Percentiles rank a stretch among this genome's conserved stretches.
Conservation (phyloP, 495 filamentous ascomycete genomes). For the Aspergillus wentii region DNA sequence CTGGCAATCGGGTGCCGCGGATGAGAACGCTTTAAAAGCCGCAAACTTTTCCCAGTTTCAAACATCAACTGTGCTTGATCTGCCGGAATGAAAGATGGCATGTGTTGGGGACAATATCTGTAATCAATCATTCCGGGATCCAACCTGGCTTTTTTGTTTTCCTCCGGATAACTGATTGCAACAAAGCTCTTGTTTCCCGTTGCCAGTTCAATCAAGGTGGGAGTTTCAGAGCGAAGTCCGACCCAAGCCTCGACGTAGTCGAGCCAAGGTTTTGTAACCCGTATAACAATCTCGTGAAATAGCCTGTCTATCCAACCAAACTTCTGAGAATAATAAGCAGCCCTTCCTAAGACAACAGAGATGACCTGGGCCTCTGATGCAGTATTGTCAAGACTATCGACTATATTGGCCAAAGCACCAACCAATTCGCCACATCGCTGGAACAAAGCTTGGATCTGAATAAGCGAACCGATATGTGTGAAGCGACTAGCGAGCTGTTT, state of each 20-base stretch:
- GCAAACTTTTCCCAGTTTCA: constrained; percentile 72
- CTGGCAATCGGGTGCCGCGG: constrained; percentile 71
- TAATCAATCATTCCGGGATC: constrained; percentile 53
- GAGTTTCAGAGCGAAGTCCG: constrained; percentile 57
- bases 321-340: constrained; percentile 59
- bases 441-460: constrained; percentile 69
- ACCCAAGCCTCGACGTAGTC: constrained; percentile 72
- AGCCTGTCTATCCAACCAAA: constrained; percentile 56
- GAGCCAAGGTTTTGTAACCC: constrained; percentile 64
- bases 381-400: constrained; percentile 46
- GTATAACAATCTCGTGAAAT: constrained; percentile 61
- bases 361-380: constrained; percentile 65
- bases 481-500: constrained; percentile 24
- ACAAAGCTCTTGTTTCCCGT: constrained; percentile 54
- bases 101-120: constrained; percentile 51
- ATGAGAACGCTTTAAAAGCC: constrained; percentile 66
- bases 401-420: constrained; percentile 54
- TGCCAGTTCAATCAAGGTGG: constrained; percentile 35
- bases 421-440: constrained; percentile 59
- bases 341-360: constrained; percentile 58
- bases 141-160: constrained; percentile 48
- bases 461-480: constrained; percentile 24
- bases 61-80: constrained; percentile 65
- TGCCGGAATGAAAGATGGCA: constrained; percentile 61
- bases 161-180: constrained; percentile 45